A percentile compares a stretch with the other conserved stretches of the same genome.
phyloP scores from a whole-genome alignment of 73 alveolate genomes.

The Halteria grandinella region DNA sequence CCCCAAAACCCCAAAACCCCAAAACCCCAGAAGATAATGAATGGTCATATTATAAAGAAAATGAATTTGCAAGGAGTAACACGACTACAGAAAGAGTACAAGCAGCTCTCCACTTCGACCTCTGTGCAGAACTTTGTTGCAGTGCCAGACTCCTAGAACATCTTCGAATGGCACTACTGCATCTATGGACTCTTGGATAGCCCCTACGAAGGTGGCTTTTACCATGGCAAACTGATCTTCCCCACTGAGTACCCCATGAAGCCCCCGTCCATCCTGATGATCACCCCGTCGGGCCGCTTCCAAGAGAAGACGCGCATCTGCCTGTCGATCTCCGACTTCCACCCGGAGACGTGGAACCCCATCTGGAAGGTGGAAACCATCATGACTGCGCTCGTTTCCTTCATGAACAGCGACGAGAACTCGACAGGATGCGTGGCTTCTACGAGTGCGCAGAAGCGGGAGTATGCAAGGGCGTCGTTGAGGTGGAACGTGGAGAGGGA shows the following conservation, averaged over 20 bases:
- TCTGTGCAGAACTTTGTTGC: slow-evolving; percentile 67
- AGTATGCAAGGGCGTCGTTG: slow-evolving; percentile 18
- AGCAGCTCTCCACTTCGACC: neutral
- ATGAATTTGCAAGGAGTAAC: slow-evolving; percentile 52
- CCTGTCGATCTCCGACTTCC: slow-evolving; percentile 80
- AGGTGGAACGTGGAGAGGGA: slow-evolving; percentile 40
- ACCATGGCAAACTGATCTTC: slow-evolving; percentile 75
- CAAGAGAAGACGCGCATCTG: slow-evolving; percentile 72
- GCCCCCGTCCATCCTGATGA: slow-evolving; percentile 80
- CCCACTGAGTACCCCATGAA: slow-evolving; percentile 82
- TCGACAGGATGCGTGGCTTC: slow-evolving; percentile 57
- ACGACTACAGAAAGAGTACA: slow-evolving; percentile 58
- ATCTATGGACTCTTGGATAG: slow-evolving; percentile 72
- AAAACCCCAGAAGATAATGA: no score
- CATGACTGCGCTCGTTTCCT: slow-evolving; percentile 67
- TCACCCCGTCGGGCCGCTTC: slow-evolving; percentile 84
- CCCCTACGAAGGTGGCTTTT: slow-evolving; percentile 81
- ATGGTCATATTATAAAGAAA: neutral
- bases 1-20: no score
- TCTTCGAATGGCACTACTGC: slow-evolving; percentile 83
- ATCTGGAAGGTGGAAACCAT: slow-evolving; percentile 71
- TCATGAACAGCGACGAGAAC: slow-evolving; percentile 60
- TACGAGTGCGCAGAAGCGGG: neutral
- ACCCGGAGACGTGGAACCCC: slow-evolving; percentile 88
- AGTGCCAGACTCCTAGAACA: slow-evolving; percentile 67